Base-by-base conservation (phyloP, 129 eudicot genomes). In the Pulicaria dysenterica region DNA sequence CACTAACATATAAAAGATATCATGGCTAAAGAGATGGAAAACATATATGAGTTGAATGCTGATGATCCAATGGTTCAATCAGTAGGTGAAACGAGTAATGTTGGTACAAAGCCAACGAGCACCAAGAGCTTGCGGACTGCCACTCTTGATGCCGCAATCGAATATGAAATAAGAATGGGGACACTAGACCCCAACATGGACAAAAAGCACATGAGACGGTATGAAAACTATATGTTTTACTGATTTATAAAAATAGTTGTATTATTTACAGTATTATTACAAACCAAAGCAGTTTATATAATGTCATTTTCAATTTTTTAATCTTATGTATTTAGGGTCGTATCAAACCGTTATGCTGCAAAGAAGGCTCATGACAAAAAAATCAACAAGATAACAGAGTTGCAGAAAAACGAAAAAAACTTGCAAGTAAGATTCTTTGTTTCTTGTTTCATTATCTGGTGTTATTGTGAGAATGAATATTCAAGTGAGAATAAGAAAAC, bases 321-420 rank as follows among this genome's bases (percentile, higher is more conserved):
- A 0, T 24, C 2, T 24, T 24, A 24, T 24, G 31, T 24, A 24
- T 13, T 51, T 38, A 75, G 80, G 11, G 13, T 45, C 19, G 16
- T 75, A 42, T 66, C 80, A 8, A 75, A 75, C n/a, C 74, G 80
- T 47, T 75, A 75, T 67, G 80, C 80, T 36, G 80, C 68, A 11
- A 75, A 75, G 74, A 75, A 66, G 37, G 69, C 67, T 66, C 72
- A 66, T 7, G 67, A 34, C 7, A 66, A 37, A 51, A 75, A 45
- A 38, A 31, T 48, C 16, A 57, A 57, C 74, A 75, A 47, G 34
- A 42, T 55, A 15, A 4, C 3, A 10, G 80, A 36, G 49, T 56
- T 67, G 5, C 73, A 66, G 64, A 38, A 55, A 13, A 14, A 34
- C 36, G 47, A 19, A 34, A 56, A 38, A 44, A 34, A 34, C 4